phyloP scores from a whole-genome alignment of 257 asterid genomes.

The Knoxia roxburghii region DNA sequence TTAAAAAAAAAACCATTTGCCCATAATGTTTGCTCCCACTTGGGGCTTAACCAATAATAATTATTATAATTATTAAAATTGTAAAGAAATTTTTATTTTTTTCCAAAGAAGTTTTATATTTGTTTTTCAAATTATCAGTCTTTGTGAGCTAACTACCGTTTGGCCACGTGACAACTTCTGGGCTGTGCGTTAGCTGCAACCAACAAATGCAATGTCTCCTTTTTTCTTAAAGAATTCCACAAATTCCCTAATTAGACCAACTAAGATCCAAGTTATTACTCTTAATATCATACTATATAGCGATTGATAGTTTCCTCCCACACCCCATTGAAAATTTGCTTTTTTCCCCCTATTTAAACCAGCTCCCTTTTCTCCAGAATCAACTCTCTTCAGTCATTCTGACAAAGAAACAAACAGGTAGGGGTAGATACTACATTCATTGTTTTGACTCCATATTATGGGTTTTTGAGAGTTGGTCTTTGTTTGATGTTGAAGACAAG shows the following conservation, averaged over 20 bases:
- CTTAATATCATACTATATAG: no score
- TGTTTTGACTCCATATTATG: not conserved
- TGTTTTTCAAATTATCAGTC: not conserved
- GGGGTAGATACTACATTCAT: conserved; percentile 4
- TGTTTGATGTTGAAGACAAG: not conserved
- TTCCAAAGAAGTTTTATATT: no score
- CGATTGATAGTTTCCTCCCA: not conserved
- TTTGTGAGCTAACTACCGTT: conserved; percentile 30
- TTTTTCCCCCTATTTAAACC: not conserved
- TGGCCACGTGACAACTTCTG: conserved; percentile 34
- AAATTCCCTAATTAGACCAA: not conserved
- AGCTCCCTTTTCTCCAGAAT: not conserved
- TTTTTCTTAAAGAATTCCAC: not conserved
- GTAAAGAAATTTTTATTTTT: no score
- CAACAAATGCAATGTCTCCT: not conserved
- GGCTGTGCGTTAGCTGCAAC: conserved; percentile 7
- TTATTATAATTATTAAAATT: no score
- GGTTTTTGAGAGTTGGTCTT: no score
- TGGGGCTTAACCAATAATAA: no score
- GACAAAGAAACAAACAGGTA: conserved; percentile 13
- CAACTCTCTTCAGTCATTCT: not conserved
- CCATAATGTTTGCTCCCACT: no score
- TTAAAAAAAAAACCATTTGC: no score
- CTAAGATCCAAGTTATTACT: conserved; percentile 6
- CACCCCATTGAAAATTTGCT: not conserved